A percentile compares a stretch with the other conserved stretches of the same genome.
phyloP scores from a whole-genome alignment of 805 yeast species.

The Middelhovenomyces tepae region DNA sequence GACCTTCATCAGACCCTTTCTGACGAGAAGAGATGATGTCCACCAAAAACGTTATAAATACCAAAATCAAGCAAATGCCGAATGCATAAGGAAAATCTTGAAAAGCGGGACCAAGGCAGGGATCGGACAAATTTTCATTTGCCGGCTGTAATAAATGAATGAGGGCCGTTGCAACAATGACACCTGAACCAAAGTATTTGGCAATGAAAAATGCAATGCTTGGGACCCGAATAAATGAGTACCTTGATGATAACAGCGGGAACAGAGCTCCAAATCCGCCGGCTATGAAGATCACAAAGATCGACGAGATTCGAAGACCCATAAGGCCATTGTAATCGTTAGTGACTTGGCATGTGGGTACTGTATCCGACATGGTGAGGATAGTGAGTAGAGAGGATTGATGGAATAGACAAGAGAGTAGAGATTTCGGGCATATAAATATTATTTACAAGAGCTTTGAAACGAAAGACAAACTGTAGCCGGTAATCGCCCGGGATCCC shows the following conservation, averaged over 20 bases:
- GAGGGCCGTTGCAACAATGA: slow-evolving; percentile 57
- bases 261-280: slow-evolving; percentile 38
- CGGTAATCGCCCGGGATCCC: too few species aligned
- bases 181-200: slow-evolving; percentile 46
- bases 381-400: too few species aligned
- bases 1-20: background rate
- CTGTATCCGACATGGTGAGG: too few species aligned
- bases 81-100: slow-evolving; percentile 2
- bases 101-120: slow-evolving; percentile 1
- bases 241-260: slow-evolving; percentile 29
- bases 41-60: slow-evolving; percentile 1
- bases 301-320: slow-evolving; percentile 45
- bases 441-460: too few species aligned
- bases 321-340: slow-evolving; percentile 35
- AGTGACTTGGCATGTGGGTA: too few species aligned
- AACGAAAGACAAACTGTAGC: too few species aligned
- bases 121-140: slow-evolving; percentile 1
- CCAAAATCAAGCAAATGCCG: background rate
- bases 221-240: slow-evolving; percentile 9
- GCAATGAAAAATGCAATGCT: slow-evolving; percentile 14
- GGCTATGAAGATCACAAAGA: slow-evolving; percentile 50
- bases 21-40: slow-evolving; percentile 1
- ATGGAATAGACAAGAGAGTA: too few species aligned
- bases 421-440: too few species aligned
- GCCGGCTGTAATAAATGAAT: slow-evolving; percentile 34